Base-by-base conservation (phyloP, 1,139 yeast genomes). In the Magnusiomyces starmeri region DNA sequence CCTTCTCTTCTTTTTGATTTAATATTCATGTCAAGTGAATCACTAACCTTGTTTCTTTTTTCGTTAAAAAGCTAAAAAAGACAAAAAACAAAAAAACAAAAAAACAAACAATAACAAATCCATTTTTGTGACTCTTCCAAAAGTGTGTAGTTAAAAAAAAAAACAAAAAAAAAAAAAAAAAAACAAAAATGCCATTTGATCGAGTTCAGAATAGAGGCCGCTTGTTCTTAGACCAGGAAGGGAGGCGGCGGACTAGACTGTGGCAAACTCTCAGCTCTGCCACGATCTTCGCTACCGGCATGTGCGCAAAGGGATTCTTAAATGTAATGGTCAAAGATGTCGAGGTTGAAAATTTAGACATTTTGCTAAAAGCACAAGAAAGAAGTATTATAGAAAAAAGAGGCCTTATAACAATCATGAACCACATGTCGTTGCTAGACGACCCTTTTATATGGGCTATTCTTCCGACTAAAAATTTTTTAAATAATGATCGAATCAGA, bases 401-500 rank as follows among this genome's bases (percentile, higher is more conserved):
- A 48, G 83, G 94, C 0, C 66, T 90, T 3, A 61, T 90, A 54
- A 88, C 97, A 0, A 79, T 90, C n/a, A 88, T 90, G 95, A 92
- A 92, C 66, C 98, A 92, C 64, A 86, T 89, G 84, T 85, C 96
- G 1, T 88, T 86, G 52, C 84, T 89, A 25, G 98, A 92, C 65
- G 98, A 92, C 63, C 98, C 98, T 0, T 76, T 87, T 29, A 72
- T 88, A 50, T 92, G 95, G 84, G 96, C 95, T 0, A 79, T 86
- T 45, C 73, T 90, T 55, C 97, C 97, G 0, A 74, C 52, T 39
- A 53, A 81, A 48, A 81, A 78, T 59, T 84, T 81, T 59, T 68
- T 72, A 21, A 79, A 82, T 55, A 71, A 86, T 16, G 85, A 82
- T 57, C 77, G 81, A 53, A 78, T 89, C 52, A 74, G 98, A 62